Conservation (phyloP, 2,329 filamentous ascomycete genomes). For the Trichoderma atrobrunneum region DNA sequence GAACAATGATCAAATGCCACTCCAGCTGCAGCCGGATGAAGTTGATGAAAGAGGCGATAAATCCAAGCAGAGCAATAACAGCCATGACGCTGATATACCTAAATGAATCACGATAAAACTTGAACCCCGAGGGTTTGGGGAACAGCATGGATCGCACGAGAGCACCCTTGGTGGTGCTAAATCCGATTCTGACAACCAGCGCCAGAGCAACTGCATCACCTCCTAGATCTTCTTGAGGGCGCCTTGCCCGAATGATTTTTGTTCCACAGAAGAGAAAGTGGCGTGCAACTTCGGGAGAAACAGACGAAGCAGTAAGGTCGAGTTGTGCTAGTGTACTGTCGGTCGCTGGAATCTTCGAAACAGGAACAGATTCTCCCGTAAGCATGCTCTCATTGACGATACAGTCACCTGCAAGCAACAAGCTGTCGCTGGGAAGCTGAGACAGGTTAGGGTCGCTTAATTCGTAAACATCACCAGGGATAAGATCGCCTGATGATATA, state of each 20-base stretch:
- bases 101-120: conserved; percentile 97
- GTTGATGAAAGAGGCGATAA: conserved; percentile 87
- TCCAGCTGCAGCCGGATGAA: conserved; percentile 80
- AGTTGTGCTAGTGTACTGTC: conserved; percentile 75
- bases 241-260: conserved; percentile 85
- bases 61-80: conserved; percentile 78
- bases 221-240: conserved; percentile 80
- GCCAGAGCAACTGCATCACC: conserved; percentile 89
- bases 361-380: conserved; percentile 93
- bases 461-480: conserved; percentile 95
- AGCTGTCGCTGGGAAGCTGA: conserved; percentile 88
- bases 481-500: conserved; percentile 80
- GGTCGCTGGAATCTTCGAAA: conserved; percentile 83
- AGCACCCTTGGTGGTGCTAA: conserved; percentile 96
- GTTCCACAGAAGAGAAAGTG: conserved; percentile 95
- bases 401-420: conserved; percentile 88
- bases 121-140: conserved; percentile 96
- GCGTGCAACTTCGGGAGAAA: conserved; percentile 77
- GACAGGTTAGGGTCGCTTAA: conserved; percentile 87
- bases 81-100: conserved; percentile 98
- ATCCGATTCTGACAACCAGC: conserved; percentile 89
- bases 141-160: conserved; percentile 97
- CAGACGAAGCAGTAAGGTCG: conserved; percentile 75
- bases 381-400: conserved; percentile 99
- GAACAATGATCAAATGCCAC: conserved; percentile 87